Base-by-base conservation (phyloP, 2,329 filamentous ascomycete species). In the Aschersonia sp. region DNA sequence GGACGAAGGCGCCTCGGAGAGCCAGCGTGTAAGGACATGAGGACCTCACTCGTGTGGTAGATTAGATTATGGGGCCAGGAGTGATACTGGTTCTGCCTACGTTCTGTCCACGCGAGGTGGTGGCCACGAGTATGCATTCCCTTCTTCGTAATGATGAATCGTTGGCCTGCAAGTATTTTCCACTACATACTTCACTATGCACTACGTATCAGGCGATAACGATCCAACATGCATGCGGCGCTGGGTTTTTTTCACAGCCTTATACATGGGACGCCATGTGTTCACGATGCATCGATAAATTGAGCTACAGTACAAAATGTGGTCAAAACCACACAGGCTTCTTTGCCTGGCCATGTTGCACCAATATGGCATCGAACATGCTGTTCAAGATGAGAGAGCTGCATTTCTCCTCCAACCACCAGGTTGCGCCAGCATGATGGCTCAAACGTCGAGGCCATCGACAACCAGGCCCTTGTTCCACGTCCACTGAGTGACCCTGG, bases 381-480 rank as follows among this genome's bases (percentile, higher is more conserved):
- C 12, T 38, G 20, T 20, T 20, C 20, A 20, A 20, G 20, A 20
- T 20, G 20, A 20, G 20, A 20, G 20, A 20, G 20, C 20, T 20
- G 20, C 20, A 20, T 20, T 20, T 20, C 20, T 20, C 20, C 20
- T 20, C 20, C 20, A 20, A 20, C 20, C 20, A 20, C 20, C 5
- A 28, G 9, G 40, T 5, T 6, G 9, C n/a, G 57, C 58, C 58
- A 53, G 57, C 54, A 59, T 58, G 46, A 49, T 50, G 40, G 28
- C 54, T 59, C 79, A 91, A 65, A 92, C 85, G 68, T 92, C 86
- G 63, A 89, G 80, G 53, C 85, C 85, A 63, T 91, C 85, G 56
- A 91, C 83, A 56, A 89, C 85, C 62, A 85, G 73, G 56, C 86
- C 86, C 80, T 89, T 91, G 64, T 78, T 77, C 88, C 88, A 94